Evolutionary conservation across 2,329 filamentous ascomycete genomes (phyloP).

Genomic region (Sporothrix euskadiensis): DNA sequence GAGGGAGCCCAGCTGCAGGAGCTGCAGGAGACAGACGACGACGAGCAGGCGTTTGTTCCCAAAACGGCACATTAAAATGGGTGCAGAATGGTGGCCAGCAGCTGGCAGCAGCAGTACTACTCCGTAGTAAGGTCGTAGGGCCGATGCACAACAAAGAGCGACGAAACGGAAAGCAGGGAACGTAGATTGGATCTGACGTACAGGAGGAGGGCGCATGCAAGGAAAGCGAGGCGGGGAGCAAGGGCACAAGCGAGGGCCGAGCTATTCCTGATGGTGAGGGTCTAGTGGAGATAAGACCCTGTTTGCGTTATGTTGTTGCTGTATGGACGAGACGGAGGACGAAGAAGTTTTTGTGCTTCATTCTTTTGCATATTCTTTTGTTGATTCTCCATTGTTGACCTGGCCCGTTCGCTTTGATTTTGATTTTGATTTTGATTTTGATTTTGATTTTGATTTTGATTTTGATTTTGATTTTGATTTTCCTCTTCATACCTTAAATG

Average conservation of each 20-base stretch:
- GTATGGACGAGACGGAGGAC: too few species aligned
- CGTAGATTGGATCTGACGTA: constrained; percentile 15
- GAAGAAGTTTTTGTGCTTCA: too few species aligned
- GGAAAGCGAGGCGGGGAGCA: background rate
- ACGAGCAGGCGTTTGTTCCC: background rate
- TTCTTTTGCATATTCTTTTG: too few species aligned
- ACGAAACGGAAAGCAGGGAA: constrained; percentile 20
- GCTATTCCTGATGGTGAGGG: constrained; percentile 1
- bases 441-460: background rate
- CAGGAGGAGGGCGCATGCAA: constrained; percentile 5
- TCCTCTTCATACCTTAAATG: background rate
- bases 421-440: background rate
- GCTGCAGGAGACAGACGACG: background rate
- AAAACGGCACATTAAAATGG: constrained; percentile 10
- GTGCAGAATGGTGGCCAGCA: background rate
- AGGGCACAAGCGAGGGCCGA: constrained; percentile 10
- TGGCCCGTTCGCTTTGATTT: background rate
- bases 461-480: background rate
- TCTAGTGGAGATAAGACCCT: constrained; percentile 22
- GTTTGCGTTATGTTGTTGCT: background rate
- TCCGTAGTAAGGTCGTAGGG: background rate
- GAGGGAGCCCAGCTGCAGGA: constrained; percentile 6
- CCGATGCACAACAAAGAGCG: background rate
- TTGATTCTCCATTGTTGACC: background rate
- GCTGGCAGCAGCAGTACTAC: background rate